Base-by-base conservation (phyloP, 139 green algal genomes). In the Picochlorum sp. region DNA sequence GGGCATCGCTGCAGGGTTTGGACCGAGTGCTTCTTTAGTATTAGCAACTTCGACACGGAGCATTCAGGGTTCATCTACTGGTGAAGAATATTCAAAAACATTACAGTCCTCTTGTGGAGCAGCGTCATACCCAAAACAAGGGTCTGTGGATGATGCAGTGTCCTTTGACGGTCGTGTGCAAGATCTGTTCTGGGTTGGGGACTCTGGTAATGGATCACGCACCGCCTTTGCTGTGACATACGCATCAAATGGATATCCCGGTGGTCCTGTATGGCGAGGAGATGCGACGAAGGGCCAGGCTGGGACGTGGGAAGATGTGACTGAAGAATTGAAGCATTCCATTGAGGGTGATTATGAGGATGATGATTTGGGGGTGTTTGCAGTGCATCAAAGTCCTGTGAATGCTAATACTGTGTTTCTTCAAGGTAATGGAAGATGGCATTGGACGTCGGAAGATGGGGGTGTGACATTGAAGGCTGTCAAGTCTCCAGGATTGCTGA, bases 211-310 rank as follows among this genome's bases (percentile, higher is more conserved):
- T 52, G 20, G 20, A 11, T 32, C 58, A 32, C 20, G 13, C 10
- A 52, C 18, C 14, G 71, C 84, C 16, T 85, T 83, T 71, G 78
- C 66, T 6, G 13, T 84, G 1, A 73, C 70, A 0, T 38, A 56
- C 24, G 68, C 66, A 1, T 34, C 52, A 1, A 65, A 77, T 15
- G 41, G 49, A n/a, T 69, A 69, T 45, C 30, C 63, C n/a, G 76
- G 72, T 2, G 76, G 76, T n/a, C 61, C 57, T 4, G 23, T 85
- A 9, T 85, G 50, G 62, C 69, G 76, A 4, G 72, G 65, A 20
- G 76, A 83, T 62, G 38, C 70, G n/a, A 61, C 58, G 56, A 41
- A 54, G 15, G 76, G 79, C 2, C 34, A 45, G 4, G 47, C 56
- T 23, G 69, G 65, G 2, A 68, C 44, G 18, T 84, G 76, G 79